Evolutionary conservation across 75 land plant genomes (phyloP).

Genomic region (Azolla pinnata): DNA sequence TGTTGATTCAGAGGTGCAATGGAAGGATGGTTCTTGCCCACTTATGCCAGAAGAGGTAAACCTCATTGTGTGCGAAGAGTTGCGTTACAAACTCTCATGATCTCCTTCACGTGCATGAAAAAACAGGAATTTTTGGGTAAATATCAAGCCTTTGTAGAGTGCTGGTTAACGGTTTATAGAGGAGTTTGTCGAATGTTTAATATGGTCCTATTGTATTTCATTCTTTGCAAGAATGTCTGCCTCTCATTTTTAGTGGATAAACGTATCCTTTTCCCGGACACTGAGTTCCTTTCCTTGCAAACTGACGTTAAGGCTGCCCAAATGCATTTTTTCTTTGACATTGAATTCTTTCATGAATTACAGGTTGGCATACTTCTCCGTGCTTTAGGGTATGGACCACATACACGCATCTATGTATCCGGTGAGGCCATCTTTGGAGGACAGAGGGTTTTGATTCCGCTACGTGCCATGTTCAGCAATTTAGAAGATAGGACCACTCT

Average conservation of each 20-base stretch:
- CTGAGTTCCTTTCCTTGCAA: too few species aligned
- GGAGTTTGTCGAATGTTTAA: too few species aligned
- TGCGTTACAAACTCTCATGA: slow-evolving; percentile 5
- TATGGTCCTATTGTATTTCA: too few species aligned
- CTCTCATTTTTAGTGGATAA: too few species aligned
- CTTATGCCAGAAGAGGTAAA: slow-evolving; percentile 92
- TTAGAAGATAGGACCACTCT: slow-evolving; percentile 64
- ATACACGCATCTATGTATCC: slow-evolving; percentile 61
- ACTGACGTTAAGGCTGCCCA: too few species aligned
- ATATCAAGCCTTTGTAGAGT: too few species aligned
- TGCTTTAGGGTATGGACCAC: slow-evolving; percentile 63
- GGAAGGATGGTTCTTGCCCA: slow-evolving; percentile 67
- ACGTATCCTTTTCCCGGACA: too few species aligned
- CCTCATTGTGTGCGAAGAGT: neutral
- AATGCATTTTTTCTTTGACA: too few species aligned
- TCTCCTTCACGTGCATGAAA: neutral
- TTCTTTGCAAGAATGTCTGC: too few species aligned
- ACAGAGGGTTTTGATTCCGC: slow-evolving; percentile 64
- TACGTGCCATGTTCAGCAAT: slow-evolving; percentile 70
- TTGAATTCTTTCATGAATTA: too few species aligned
- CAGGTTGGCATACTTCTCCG: slow-evolving; percentile 77
- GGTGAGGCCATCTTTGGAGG: slow-evolving; percentile 82
- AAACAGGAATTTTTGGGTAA: too few species aligned
- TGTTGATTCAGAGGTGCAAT: slow-evolving; percentile 53
- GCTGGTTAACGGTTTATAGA: too few species aligned